phyloP scores from a whole-genome alignment of 2,329 filamentous ascomycete genomes.

The Thielaviopsis euricoi region DNA sequence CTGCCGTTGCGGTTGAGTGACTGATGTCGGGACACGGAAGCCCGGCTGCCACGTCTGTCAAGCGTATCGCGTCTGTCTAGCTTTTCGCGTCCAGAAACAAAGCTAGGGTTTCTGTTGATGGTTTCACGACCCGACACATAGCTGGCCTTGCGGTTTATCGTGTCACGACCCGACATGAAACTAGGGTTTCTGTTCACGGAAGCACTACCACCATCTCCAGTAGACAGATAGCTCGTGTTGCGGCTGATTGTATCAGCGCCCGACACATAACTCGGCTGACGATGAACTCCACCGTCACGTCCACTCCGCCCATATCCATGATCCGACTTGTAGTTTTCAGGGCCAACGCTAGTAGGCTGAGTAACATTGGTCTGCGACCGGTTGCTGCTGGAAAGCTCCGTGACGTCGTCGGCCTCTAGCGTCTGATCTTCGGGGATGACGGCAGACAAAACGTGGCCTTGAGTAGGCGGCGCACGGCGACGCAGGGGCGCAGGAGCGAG shows the following conservation, averaged over 20 bases:
- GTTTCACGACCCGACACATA: slow-evolving; percentile 4
- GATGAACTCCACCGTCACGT: neutral
- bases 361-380: slow-evolving; percentile 35
- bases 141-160: slow-evolving; percentile 5
- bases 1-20: slow-evolving; percentile 3
- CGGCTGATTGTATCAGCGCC: neutral
- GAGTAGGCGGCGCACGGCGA: slow-evolving; percentile 32
- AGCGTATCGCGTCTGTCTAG: neutral
- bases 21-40: neutral
- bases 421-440: slow-evolving; percentile 37
- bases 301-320: no score
- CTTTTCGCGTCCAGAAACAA: neutral
- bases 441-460: slow-evolving; percentile 40
- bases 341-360: slow-evolving; percentile 33
- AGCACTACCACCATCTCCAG: neutral
- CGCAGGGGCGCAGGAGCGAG: slow-evolving; percentile 17
- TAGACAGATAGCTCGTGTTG: neutral
- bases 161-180: neutral
- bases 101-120: slow-evolving; percentile 6
- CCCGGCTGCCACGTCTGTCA: slow-evolving; percentile 1
- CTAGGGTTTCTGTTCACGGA: slow-evolving; percentile 2
- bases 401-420: slow-evolving; percentile 28
- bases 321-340: slow-evolving; percentile 24
- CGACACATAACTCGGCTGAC: slow-evolving; percentile 6
- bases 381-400: slow-evolving; percentile 15